These are phyloP conservation scores for Pulveroboletus sp. DNA, from an alignment of 768 basidiomycete species.

Conservation along the genomic window DNA sequence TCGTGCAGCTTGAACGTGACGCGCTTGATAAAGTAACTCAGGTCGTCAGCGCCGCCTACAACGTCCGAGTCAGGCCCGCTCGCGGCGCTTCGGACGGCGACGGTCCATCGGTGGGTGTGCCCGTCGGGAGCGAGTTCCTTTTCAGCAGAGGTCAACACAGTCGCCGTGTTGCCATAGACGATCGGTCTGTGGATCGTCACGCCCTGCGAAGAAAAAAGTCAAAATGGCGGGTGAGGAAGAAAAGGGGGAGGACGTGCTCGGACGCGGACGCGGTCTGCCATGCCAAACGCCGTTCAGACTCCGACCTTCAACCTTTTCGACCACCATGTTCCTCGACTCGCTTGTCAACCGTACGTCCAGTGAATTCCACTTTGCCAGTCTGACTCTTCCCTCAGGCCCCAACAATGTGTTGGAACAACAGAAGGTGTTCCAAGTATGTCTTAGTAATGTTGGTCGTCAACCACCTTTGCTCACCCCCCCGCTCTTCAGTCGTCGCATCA, in stretches of 20 bases:
- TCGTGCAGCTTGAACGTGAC: conserved; percentile 98
- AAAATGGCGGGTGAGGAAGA: not conserved
- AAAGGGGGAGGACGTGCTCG: conserved; percentile 49
- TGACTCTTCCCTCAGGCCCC: too few relatives aligned
- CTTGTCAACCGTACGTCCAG: conserved; percentile 61
- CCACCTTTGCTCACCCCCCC: conserved; percentile 6
- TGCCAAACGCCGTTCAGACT: conserved; percentile 36
- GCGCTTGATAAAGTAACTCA: conserved; percentile 89
- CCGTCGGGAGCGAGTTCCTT: conserved; percentile 55
- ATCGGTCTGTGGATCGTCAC: conserved; percentile 85
- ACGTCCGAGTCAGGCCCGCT: conserved; percentile 66
- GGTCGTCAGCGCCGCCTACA: conserved; percentile 88
- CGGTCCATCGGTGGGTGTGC: conserved; percentile 96
- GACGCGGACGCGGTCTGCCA: conserved; percentile 72
- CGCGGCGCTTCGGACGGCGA: conserved; percentile 87
- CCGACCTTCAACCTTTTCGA: conserved; percentile 11
- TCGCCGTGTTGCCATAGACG: conserved; percentile 93
- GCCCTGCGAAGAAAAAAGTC: conserved; percentile 49
- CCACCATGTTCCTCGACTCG: conserved; percentile 49
- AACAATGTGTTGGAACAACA: conserved; percentile 67
- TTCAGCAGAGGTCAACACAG: conserved; percentile 71
- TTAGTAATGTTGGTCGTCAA: not conserved
- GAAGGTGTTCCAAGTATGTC: conserved; percentile 57
- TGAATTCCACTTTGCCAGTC: too few relatives aligned
- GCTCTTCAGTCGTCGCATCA: conserved; percentile 35